Evolutionary conservation across 805 yeast species (phyloP).

Genomic region (Kodamaea kaohsiungensis): DNA sequence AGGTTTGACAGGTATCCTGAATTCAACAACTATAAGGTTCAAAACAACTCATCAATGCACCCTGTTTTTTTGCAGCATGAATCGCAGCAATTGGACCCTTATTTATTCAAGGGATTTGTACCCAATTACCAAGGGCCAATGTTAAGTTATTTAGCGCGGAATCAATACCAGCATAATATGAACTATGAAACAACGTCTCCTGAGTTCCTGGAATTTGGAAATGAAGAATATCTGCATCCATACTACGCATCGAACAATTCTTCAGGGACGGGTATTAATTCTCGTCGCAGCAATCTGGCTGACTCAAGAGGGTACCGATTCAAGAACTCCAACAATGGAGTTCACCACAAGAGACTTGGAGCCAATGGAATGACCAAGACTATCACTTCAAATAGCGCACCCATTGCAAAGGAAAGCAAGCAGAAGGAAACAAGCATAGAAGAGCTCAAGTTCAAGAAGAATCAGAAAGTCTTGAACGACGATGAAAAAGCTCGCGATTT

Average conservation of each 20-base stretch:
- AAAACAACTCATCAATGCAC: conserved; percentile 13
- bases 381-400: conserved; percentile 4
- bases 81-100: conserved; percentile 4
- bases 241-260: background rate
- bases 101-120: conserved; percentile 11
- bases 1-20: conserved; percentile 58
- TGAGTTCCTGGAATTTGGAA: background rate
- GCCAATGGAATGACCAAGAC: background rate
- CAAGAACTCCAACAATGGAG: background rate
- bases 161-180: conserved; percentile 31
- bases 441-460: conserved; percentile 7
- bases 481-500: conserved; percentile 33
- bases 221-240: background rate
- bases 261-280: background rate
- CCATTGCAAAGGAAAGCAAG: conserved; percentile 4
- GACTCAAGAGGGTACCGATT: conserved; percentile 2
- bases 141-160: conserved; percentile 28
- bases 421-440: conserved; percentile 6
- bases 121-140: conserved; percentile 3
- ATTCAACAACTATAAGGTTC: conserved; percentile 31
- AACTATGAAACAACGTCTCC: conserved; percentile 23
- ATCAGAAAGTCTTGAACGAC: conserved; percentile 17
- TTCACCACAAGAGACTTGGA: background rate
- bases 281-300: background rate
- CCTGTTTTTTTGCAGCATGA: conserved; percentile 1